Evolutionary conservation across 768 basidiomycete genomes (phyloP).

Genomic region (Tricholoma sp.): DNA sequence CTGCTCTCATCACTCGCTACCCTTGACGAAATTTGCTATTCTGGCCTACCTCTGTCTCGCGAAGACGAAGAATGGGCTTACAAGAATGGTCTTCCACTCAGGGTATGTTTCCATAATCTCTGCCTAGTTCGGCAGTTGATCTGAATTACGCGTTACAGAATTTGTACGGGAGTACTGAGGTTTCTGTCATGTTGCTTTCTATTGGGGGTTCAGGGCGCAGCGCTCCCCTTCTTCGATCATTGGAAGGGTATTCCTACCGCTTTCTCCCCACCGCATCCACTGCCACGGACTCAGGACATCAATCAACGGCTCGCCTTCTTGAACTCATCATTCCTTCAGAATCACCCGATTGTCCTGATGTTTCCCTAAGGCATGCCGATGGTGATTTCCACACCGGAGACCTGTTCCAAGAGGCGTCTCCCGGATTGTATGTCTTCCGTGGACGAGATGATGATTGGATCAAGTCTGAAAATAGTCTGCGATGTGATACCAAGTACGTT

Average conservation of each 20-base stretch:
- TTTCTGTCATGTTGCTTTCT: constrained; percentile 66
- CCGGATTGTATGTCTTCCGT: constrained; percentile 48
- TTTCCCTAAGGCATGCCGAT: constrained; percentile 43
- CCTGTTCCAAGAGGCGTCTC: constrained; percentile 49
- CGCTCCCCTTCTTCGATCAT: constrained; percentile 46
- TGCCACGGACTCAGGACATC: constrained; percentile 32
- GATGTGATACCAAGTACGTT: constrained; percentile 62
- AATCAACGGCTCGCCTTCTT: constrained; percentile 43
- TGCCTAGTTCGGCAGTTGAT: constrained; percentile 10
- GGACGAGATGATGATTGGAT: constrained; percentile 73
- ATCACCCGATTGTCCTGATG: constrained; percentile 56
- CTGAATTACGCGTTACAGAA: constrained; percentile 43
- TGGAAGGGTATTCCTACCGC: constrained; percentile 63
- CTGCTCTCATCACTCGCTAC: constrained; percentile 50
- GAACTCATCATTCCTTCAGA: constrained; percentile 55
- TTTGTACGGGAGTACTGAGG: constrained; percentile 78
- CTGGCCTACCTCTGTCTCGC: constrained; percentile 56
- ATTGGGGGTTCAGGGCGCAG: constrained; percentile 46
- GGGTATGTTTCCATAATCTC: constrained; percentile 36
- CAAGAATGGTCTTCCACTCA: constrained; percentile 56
- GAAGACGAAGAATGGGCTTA: constrained; percentile 75
- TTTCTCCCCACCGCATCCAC: constrained; percentile 53
- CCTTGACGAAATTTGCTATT: constrained; percentile 62
- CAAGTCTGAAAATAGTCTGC: constrained; percentile 60
- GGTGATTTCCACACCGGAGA: constrained; percentile 70